A percentile compares a stretch with the other conserved stretches of the same genome.
Conservation (phyloP, 192 early-diverging fungal genomes). For the Backusella mclennaniae region DNA sequence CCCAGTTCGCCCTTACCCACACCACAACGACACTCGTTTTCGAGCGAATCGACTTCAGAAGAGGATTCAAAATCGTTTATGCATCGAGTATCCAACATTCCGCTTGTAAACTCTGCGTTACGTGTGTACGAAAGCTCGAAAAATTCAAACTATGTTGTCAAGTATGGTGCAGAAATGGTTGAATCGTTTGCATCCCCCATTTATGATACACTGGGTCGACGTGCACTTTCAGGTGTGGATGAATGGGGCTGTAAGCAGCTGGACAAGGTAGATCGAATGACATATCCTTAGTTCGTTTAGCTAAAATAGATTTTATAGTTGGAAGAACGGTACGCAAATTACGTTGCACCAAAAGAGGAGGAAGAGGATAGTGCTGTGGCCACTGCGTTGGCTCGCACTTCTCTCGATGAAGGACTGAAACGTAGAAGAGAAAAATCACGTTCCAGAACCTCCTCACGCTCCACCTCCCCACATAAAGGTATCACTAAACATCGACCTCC, state of each 20-base stretch:
- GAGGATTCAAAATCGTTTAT: conserved; percentile 52
- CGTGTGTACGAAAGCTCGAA: conserved; percentile 75
- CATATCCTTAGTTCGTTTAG: not conserved
- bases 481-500: conserved; percentile 25
- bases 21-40: conserved; percentile 16
- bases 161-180: conserved; percentile 73
- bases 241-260: conserved; percentile 8
- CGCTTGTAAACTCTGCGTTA: conserved; percentile 75
- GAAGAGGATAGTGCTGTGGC: conserved; percentile 22
- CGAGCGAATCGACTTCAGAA: conserved; percentile 10
- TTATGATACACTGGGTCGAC: conserved; percentile 59
- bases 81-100: conserved; percentile 73
- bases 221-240: conserved; percentile 15
- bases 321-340: conserved; percentile 31
- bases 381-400: conserved; percentile 38
- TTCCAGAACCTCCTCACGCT: conserved; percentile 33
- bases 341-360: conserved; percentile 27
- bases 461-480: conserved; percentile 31
- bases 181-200: conserved; percentile 78
- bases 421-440: conserved; percentile 31
- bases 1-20: conserved; percentile 24
- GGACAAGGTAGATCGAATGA: not conserved
- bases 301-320: conserved; percentile 4
- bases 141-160: conserved; percentile 57
- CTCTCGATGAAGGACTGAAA: conserved; percentile 12